Conservation (phyloP, 352 stramenopile species). For the Globisporangium echinulatum region DNA sequence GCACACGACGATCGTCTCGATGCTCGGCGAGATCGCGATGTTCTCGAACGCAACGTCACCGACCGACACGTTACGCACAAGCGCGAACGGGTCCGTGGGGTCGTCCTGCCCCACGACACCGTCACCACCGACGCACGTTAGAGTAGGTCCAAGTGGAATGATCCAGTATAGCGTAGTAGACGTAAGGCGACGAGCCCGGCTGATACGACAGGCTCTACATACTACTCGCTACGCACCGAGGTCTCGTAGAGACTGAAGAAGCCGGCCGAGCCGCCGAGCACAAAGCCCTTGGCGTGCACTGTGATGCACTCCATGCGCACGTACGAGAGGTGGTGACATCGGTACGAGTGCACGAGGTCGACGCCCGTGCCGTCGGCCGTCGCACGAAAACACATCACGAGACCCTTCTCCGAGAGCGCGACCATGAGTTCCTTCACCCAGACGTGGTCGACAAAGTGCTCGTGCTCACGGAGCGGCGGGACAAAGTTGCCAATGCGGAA, state of each 20-base stretch:
- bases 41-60: constrained; percentile 74
- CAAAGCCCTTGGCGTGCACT: constrained; percentile 62
- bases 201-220: background rate
- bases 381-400: constrained; percentile 59
- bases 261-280: constrained; percentile 56
- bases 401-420: constrained; percentile 54
- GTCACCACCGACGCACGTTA: too few relatives aligned
- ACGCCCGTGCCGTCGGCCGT: constrained; percentile 39
- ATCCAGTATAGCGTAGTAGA: too few relatives aligned
- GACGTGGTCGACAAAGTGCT: constrained; percentile 78
- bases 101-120: constrained; percentile 37
- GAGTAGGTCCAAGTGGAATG: too few relatives aligned
- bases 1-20: constrained; percentile 53
- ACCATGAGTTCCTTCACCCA: constrained; percentile 75
- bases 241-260: constrained; percentile 77
- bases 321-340: constrained; percentile 58
- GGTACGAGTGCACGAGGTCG: constrained; percentile 61
- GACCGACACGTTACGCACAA: constrained; percentile 62
- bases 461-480: constrained; percentile 63
- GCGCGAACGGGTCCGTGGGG: constrained; percentile 68
- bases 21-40: constrained; percentile 57
- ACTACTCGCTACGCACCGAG: constrained; percentile 29
- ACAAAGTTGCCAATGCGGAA: constrained; percentile 79
- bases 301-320: constrained; percentile 69
- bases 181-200: too few relatives aligned